A percentile compares a stretch with the other conserved stretches of the same genome.
Evolutionary conservation across 2,329 filamentous ascomycete species (phyloP).

Genomic region (Cadophora luteo-olivacea): DNA sequence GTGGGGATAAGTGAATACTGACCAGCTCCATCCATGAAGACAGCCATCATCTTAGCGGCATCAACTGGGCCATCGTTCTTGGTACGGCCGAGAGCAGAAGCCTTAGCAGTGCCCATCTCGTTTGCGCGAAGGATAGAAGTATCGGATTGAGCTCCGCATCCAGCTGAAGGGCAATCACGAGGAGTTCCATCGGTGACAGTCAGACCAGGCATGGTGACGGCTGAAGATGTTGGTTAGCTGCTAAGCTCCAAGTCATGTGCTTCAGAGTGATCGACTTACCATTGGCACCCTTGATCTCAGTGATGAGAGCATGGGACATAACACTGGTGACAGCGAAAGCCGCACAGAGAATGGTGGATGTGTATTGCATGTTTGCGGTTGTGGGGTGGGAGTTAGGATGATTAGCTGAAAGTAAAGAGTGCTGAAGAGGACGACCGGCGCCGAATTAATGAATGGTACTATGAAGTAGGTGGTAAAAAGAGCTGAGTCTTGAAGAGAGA

Average conservation of each 20-base stretch:
- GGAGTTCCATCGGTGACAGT: conserved; percentile 68
- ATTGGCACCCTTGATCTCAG: conserved; percentile 62
- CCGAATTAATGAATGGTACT: conserved; percentile 19
- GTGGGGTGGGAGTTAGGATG: conserved; percentile 21
- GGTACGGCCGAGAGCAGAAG: conserved; percentile 68
- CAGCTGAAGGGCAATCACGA: conserved; percentile 67
- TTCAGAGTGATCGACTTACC: conserved; percentile 42
- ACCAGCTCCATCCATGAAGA: conserved; percentile 62
- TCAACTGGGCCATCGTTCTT: conserved; percentile 64
- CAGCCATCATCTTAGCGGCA: conserved; percentile 60
- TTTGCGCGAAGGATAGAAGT: conserved; percentile 71
- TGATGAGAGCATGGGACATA: conserved; percentile 62
- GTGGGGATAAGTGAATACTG: conserved; percentile 40
- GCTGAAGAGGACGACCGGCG: conserved; percentile 18
- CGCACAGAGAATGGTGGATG: conserved; percentile 50
- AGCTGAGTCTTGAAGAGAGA: conserved; percentile 8
- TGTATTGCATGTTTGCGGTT: conserved; percentile 51
- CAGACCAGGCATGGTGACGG: conserved; percentile 29
- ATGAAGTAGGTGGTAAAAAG: background rate
- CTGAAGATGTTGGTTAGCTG: conserved; percentile 19
- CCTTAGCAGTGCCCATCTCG: conserved; percentile 61
- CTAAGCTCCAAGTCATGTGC: background rate
- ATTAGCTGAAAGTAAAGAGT: conserved; percentile 10
- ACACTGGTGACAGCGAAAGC: conserved; percentile 51
- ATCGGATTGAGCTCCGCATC: conserved; percentile 69